Conservation (phyloP, 75 land plant genomes). For the Selaginella moellendorffii region DNA sequence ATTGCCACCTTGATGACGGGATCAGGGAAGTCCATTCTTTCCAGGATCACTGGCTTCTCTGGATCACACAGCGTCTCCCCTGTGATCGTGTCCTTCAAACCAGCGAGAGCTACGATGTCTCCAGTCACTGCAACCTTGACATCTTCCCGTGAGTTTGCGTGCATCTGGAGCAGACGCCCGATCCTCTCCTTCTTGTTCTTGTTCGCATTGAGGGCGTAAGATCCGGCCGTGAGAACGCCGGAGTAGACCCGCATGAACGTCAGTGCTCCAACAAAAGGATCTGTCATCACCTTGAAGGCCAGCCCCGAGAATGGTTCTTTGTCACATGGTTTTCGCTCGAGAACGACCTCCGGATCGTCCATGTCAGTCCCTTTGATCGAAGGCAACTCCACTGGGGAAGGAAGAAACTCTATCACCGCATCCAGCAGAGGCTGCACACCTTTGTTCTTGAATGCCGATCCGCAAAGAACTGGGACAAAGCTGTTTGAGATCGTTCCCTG, state of each 20-base stretch:
- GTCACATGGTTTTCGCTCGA: constrained; percentile 68
- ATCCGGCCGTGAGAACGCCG: constrained; percentile 65
- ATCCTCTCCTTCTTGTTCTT: constrained; percentile 92
- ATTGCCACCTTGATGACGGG: constrained; percentile 98
- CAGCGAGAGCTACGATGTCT: constrained; percentile 91
- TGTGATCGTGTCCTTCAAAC: constrained; percentile 89
- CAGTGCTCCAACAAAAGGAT: constrained; percentile 84
- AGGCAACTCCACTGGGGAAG: constrained; percentile 86
- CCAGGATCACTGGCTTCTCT: constrained; percentile 77
- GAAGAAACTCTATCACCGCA: constrained; percentile 77
- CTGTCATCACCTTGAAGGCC: constrained; percentile 94
- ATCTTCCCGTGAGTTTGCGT: constrained; percentile 91
- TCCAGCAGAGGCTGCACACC: constrained; percentile 96
- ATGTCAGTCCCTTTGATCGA: constrained; percentile 78
- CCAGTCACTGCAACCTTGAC: constrained; percentile 67
- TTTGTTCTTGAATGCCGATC: constrained; percentile 91
- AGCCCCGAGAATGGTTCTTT: constrained; percentile 84
- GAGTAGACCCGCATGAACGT: constrained; percentile 83
- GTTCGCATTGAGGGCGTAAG: constrained; percentile 90
- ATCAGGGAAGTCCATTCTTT: constrained; percentile 96
- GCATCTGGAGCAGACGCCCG: constrained; percentile 91
- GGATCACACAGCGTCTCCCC: constrained; percentile 90
- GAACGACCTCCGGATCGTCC: constrained; percentile 46
- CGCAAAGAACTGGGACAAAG: constrained; percentile 89
- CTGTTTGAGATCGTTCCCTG: constrained; percentile 54